phyloP scores from a whole-genome alignment of 2,329 filamentous ascomycete species.

The Curvularia spicifera region DNA sequence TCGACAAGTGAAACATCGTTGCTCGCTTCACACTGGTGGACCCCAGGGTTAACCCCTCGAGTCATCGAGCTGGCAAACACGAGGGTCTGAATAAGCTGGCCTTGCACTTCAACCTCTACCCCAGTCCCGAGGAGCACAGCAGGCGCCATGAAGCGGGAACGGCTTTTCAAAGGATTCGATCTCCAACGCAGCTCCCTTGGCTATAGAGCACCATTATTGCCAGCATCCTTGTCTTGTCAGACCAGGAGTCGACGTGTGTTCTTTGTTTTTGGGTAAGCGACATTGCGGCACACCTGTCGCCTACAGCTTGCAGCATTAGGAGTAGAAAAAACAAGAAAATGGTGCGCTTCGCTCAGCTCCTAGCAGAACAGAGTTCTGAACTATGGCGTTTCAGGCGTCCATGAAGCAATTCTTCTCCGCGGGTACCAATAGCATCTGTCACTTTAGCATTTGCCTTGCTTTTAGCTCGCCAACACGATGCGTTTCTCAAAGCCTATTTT shows the following conservation, averaged over 20 bases:
- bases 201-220: background rate
- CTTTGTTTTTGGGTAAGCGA: constrained; percentile 11
- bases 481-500: constrained; percentile 1
- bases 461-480: constrained; percentile 12
- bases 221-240: background rate
- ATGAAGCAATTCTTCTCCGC: constrained; percentile 12
- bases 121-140: background rate
- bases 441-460: background rate
- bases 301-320: constrained; percentile 2
- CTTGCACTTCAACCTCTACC: constrained; percentile 5
- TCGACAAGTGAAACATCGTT: constrained; percentile 13
- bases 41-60: constrained; percentile 6
- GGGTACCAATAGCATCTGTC: constrained; percentile 13
- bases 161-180: constrained; percentile 6
- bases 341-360: constrained; percentile 1
- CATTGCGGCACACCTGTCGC: constrained; percentile 9
- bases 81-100: background rate
- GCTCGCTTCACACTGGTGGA: constrained; percentile 11
- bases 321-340: constrained; percentile 11
- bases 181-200: constrained; percentile 6
- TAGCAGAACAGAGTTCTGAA: constrained; percentile 16
- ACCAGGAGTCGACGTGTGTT: background rate
- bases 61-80: constrained; percentile 8
- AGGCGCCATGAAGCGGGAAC: constrained; percentile 14
- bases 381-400: constrained; percentile 15